These are phyloP conservation scores for Globisporangium cylindrosporum DNA, from an alignment of 352 stramenopile genomes.

Conservation along the genomic window DNA sequence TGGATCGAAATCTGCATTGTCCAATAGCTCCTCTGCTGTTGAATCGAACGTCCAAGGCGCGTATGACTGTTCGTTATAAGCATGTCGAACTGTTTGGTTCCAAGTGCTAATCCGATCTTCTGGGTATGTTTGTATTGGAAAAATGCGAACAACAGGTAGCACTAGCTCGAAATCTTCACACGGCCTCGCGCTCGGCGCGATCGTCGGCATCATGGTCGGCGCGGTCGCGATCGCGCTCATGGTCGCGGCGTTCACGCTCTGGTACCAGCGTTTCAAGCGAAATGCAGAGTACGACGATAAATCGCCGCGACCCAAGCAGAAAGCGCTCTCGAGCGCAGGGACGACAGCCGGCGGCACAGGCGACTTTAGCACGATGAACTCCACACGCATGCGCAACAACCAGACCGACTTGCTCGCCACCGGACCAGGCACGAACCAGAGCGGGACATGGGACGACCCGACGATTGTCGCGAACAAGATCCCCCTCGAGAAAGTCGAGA, in stretches of 20 bases:
- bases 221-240: constrained; percentile 35
- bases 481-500: constrained; percentile 28
- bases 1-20: neutral
- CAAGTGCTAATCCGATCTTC: no score
- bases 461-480: constrained; percentile 24
- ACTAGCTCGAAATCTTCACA: neutral
- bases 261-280: constrained; percentile 34
- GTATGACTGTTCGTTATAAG: no score
- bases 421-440: neutral
- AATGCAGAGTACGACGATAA: neutral
- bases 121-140: no score
- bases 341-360: neutral
- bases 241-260: constrained; percentile 40
- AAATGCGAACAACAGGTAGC: neutral
- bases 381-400: constrained; percentile 9
- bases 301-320: neutral
- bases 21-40: neutral
- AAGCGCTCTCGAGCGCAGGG: neutral
- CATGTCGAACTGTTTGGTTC: no score
- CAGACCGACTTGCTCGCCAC: constrained; percentile 3
- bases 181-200: constrained; percentile 6
- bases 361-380: constrained; percentile 11
- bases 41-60: constrained; percentile 5
- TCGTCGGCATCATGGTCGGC: constrained; percentile 34
- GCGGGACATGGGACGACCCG: constrained; percentile 23